Conservation (phyloP, 148 eudicot genomes). For the Nyssa sinensis region DNA sequence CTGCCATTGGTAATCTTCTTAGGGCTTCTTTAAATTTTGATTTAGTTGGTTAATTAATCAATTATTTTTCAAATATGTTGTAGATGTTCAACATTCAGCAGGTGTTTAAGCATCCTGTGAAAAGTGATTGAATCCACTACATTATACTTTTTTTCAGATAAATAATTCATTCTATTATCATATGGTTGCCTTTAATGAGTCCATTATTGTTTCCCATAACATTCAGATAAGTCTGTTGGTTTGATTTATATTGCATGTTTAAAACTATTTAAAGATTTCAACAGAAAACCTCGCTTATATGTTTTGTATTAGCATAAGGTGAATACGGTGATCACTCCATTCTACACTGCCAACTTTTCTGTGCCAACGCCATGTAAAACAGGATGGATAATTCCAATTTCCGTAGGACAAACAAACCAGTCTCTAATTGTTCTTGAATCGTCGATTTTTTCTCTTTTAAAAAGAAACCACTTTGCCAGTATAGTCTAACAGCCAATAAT, state of each 20-base stretch:
- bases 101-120: neutral
- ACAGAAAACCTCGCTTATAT: neutral
- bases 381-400: neutral
- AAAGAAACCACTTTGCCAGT: no score
- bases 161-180: no score
- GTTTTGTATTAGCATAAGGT: neutral
- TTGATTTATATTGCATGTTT: neutral
- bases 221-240: neutral
- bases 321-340: neutral
- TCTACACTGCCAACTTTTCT: neutral
- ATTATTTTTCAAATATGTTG: no score
- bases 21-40: neutral
- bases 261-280: neutral
- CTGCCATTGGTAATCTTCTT: neutral
- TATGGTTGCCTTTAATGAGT: no score
- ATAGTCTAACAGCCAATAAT: no score
- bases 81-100: neutral
- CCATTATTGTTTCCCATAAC: neutral
- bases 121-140: neutral
- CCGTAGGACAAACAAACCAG: no score
- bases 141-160: no score
- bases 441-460: no score
- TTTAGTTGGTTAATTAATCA: neutral
- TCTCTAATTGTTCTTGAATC: no score
- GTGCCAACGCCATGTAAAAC: neutral